Base-by-base conservation (phyloP, 23 red algal genomes). In the Gracilaria gracilis region DNA sequence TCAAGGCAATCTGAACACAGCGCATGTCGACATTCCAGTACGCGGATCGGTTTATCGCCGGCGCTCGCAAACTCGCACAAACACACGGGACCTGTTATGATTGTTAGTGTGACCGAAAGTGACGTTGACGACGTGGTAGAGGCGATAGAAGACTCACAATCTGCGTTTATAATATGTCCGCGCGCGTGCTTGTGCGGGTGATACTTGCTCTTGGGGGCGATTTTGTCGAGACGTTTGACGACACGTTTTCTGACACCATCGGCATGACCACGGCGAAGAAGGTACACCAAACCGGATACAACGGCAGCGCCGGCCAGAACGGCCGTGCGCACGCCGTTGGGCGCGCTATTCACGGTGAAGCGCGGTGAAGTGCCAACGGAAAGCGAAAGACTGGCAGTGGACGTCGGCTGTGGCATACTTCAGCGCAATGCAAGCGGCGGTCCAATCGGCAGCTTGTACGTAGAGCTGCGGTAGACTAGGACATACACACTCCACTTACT, bases 1-100 rank as follows among this genome's bases (percentile, higher is more conserved):
- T 92, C 89, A 23, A 92, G 49, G 82, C 89, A 92, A 40, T 61
- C 64, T 59, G 89, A 57, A 47, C 89, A 92, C 51, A 92, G 67
- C 39, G 89, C 89, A 49, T 92, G 89, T 19, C 89, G 66, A 77
- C 89, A 92, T 28, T 40, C 54, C 80, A 92, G 34, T 44, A 92
- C 89, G 28, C 89, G 59, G 36, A 92, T 71, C n/a, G 54, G 42
- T 33, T 76, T 74, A 29, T 92, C 89, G 14, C 58, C 25, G 20
- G 37, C 24, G 44, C 44, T 59, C 27, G 89, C 59, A 40, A 92
- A 83, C n/a, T 92, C 89, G 65, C 89, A 55, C 65, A 92, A 79
- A 84, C 89, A 92, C 24, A 92, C 89, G 11, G 89, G 89, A 47
- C 89, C 87, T 90, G 16, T 48, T 24, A 23, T 77, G 38, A 31